These are phyloP conservation scores for Rutstroemia sp. DNA, from an alignment of 2,329 filamentous ascomycete species.

Conservation along the genomic window DNA sequence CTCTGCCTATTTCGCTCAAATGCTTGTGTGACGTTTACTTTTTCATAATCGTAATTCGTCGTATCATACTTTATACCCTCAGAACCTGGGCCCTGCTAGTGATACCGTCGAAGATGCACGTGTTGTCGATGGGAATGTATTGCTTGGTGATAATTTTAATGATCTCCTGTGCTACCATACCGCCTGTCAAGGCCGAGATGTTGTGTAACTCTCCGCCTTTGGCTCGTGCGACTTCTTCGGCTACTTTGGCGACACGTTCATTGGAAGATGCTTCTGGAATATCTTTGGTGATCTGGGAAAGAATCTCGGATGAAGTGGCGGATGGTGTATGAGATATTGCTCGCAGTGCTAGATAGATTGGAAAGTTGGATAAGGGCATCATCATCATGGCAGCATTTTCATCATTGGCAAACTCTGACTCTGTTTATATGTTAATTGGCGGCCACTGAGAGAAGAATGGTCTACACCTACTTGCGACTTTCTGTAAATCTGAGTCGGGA, in stretches of 20 bases:
- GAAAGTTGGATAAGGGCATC: constrained; percentile 48
- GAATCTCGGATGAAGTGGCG: constrained; percentile 46
- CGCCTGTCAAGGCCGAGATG: constrained; percentile 77
- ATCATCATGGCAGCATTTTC: constrained; percentile 36
- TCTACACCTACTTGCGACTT: constrained; percentile 22
- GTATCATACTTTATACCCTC: constrained; percentile 11
- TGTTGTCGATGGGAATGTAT: constrained; percentile 65
- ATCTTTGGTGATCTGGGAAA: constrained; percentile 37
- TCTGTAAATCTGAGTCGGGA: constrained; percentile 14
- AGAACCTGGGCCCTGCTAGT: constrained; percentile 28
- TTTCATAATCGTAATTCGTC: constrained; percentile 7
- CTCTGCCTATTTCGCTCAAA: not conserved
- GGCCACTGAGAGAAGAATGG: not conserved
- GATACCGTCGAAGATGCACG: constrained; percentile 64
- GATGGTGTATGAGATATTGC: constrained; percentile 41
- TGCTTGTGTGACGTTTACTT: not conserved
- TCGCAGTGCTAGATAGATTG: constrained; percentile 61
- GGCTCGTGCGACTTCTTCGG: constrained; percentile 66
- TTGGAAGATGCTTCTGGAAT: constrained; percentile 42
- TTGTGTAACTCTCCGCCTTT: constrained; percentile 87
- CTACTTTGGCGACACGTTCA: constrained; percentile 44
- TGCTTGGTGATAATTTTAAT: constrained; percentile 81
- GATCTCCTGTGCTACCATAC: constrained; percentile 92
- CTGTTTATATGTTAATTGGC: constrained; percentile 34
- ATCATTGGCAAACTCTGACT: constrained; percentile 47